Evolutionary conservation across 179 eudicot species (phyloP), one percentile per base, ranked within the genome.

Genomic region (Spergularia azorica): DNA sequence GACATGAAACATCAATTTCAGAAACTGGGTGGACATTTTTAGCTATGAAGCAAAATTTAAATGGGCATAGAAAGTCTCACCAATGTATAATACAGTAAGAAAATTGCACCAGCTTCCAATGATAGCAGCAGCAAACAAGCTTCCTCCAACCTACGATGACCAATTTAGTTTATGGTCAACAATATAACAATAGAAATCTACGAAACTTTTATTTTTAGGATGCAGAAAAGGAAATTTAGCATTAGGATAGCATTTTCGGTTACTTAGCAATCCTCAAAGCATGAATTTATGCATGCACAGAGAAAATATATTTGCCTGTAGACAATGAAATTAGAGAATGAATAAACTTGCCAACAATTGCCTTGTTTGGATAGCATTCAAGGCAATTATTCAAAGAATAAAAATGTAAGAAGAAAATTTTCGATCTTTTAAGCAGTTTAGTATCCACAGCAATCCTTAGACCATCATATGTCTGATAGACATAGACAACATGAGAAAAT

Each of bases 71-170:
- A 21, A 60, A 63, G 59, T 20, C 93, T 86, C 77, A 95, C 99
- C 99, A 52, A 91, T 75, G 79, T 90, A 95, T 72, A 93, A 38
- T 76, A 95, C 87, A 32, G 99, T 93, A 82, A 91, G 82, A 57
- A 95, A 93, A 76, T 93, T 95, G 90, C 91, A 95, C 92, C 97
- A 95, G 88, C 90, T 85, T 69, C 94, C 93, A 21, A 93, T 86
- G 32, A 95, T 80, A 76, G 97, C 95, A 85, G 95, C 97, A 80
- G 72, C 87, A 59, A 76, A 78, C 88, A 95, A 85, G 84, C 95
- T 83, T 74, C 69, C 83, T 56, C 82, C 81, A 82, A 77, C 91
- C 99, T 91, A 61, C 5, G 11, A 74, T 62, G 64, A 58, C 18
- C n/a, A 79, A 26, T 26, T n/a, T 36, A 71, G 54, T 32, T 39